A percentile compares a stretch with the other conserved stretches of the same genome.
These are phyloP conservation scores for Apiospora rasikravindrae DNA, from an alignment of 2,329 filamentous ascomycete genomes.

Conservation along the genomic window DNA sequence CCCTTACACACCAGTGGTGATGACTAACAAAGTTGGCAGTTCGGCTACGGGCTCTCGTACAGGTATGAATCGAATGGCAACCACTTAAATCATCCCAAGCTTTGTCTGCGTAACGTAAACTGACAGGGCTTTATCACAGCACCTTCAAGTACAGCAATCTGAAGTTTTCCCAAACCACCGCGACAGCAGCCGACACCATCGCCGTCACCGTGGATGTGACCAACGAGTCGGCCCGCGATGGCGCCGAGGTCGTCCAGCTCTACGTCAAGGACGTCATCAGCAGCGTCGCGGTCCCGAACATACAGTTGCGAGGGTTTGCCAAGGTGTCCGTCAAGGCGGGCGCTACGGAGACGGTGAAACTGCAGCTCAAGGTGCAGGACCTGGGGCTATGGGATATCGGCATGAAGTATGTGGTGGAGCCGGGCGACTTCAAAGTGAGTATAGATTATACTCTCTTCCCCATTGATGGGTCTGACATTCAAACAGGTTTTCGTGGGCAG, in stretches of 20 bases:
- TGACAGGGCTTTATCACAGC: constrained; percentile 36
- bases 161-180: constrained; percentile 53
- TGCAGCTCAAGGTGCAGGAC: constrained; percentile 60
- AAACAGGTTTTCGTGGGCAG: constrained; percentile 55
- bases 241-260: constrained; percentile 70
- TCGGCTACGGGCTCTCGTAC: constrained; percentile 72
- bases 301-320: constrained; percentile 68
- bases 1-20: neutral
- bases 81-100: neutral
- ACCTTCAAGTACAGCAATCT: constrained; percentile 64
- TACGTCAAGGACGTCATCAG: constrained; percentile 69
- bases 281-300: constrained; percentile 68
- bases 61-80: constrained; percentile 17
- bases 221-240: constrained; percentile 62
- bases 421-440: constrained; percentile 65
- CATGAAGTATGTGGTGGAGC: constrained; percentile 58
- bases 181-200: constrained; percentile 55
- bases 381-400: constrained; percentile 62
- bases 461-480: neutral
- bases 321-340: constrained; percentile 68
- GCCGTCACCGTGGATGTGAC: constrained; percentile 66
- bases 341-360: constrained; percentile 56
- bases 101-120: neutral
- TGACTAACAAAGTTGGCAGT: constrained; percentile 41
- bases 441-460: too few relatives aligned